Evolutionary conservation across 306 rosid genomes (phyloP), one percentile per base, ranked within the genome.

Genomic region (Ormosia semicastrata): DNA sequence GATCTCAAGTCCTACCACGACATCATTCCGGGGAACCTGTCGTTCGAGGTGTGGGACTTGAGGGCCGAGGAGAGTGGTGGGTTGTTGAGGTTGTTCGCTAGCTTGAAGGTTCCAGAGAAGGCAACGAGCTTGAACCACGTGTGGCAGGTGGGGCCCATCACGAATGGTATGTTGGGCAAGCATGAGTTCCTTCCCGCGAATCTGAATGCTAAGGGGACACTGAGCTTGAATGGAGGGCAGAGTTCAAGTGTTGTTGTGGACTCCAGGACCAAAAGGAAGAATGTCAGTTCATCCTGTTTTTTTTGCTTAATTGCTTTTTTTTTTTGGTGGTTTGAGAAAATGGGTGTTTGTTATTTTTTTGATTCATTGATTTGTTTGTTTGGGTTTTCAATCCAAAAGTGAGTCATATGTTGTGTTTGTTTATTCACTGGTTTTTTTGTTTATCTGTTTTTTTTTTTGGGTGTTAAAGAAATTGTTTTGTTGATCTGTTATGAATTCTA

Each of bases 71-170:
- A 77, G 8, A 79, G 72, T 1, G 63, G 2, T 0, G 85, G 87
- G 3, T 9, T 8, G 0, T 44, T 86, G 0, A 78, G 43, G 79
- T 60, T 88, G 4, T 86, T 57, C 11, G 86, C 89, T 0, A 81
- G 54, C 8, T 17, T 88, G 68, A 86, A 88, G 81, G 73, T 88
- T 3, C 58, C 81, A 2, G 56, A 0, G 6, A 75, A 78, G 1
- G 76, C n/a, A 3, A n/a, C 7, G 32, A 58, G 0, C 4, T 47
- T 86, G 57, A 84, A 84, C n/a, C 90, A 89, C 13, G 92, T 89
- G 6, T 89, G 92, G 92, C 89, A 86, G 79, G 85, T 86, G 79
- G 92, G 92, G 17, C 56, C 85, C 29, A 87, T 82, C 1, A 71
- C 85, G 0, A 14, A 0, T 0, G 85, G 84, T 1, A 39, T 8